A percentile compares a stretch with the other conserved stretches of the same genome.
Evolutionary conservation across 257 asterid species (phyloP).

Genomic region (Fraxinus anomala): DNA sequence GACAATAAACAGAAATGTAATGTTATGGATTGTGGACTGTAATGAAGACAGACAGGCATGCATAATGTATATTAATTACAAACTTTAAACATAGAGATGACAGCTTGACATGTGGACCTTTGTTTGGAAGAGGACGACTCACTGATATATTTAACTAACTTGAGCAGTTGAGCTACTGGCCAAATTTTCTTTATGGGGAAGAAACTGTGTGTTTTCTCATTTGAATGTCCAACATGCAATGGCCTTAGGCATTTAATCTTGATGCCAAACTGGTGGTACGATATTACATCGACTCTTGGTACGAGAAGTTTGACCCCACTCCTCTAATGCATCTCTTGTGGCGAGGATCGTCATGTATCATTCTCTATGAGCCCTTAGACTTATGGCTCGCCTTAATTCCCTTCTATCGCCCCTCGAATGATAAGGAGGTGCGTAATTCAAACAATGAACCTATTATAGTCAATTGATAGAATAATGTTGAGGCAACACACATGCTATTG

Average conservation of each 20-base stretch:
- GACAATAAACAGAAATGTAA: no score
- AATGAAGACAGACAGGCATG: no score
- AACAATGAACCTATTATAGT: no score
- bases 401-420: no score
- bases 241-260: neutral
- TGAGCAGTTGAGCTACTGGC: neutral
- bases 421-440: no score
- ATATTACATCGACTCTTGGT: neutral
- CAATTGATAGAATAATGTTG: no score
- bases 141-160: neutral
- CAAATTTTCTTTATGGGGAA: neutral
- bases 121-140: constrained; percentile 42
- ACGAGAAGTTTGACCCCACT: no score
- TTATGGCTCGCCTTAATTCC: no score
- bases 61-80: neutral
- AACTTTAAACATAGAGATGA: constrained; percentile 32
- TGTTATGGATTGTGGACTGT: no score
- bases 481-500: no score
- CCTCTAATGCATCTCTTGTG: neutral
- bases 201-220: neutral
- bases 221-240: neutral
- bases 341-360: no score
- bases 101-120: constrained; percentile 53
- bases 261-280: neutral
- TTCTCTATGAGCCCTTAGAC: no score